Conservation (phyloP, 1,284 basidiomycete species). For the Vanrija pseudolonga region DNA sequence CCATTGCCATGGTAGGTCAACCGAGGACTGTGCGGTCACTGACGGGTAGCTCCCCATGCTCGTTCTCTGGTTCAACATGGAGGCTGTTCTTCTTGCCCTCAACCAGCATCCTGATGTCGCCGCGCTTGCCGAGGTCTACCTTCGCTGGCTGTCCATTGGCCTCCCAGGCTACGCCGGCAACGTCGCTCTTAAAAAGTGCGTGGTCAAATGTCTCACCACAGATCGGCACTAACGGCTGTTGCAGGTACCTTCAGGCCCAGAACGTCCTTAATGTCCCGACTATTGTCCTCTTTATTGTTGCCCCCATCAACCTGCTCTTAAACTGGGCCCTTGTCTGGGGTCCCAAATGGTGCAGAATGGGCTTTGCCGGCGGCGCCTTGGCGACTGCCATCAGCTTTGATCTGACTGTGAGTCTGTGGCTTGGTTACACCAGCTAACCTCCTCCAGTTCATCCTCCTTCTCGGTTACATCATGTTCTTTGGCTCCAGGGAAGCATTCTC, state of each 20-base stretch:
- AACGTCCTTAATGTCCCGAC: conserved; percentile 83
- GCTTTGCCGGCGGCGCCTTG: conserved; percentile 89
- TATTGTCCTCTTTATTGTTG: conserved; percentile 74
- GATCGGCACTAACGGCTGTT: background rate
- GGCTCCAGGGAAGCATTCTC: conserved; percentile 80
- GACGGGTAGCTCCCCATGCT: conserved; percentile 41
- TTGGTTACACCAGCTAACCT: conserved; percentile 36
- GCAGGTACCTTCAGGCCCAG: conserved; percentile 83
- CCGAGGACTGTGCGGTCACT: conserved; percentile 33
- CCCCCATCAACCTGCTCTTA: conserved; percentile 78
- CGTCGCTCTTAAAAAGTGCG: conserved; percentile 35
- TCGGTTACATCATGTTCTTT: conserved; percentile 70
- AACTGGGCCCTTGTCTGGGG: conserved; percentile 89
- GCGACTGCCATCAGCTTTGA: conserved; percentile 87
- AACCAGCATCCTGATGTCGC: conserved; percentile 83
- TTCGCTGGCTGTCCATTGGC: conserved; percentile 72
- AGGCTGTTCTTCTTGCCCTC: conserved; percentile 69
- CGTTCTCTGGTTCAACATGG: conserved; percentile 70
- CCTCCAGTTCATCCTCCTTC: conserved; percentile 51
- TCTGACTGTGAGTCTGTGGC: conserved; percentile 55
- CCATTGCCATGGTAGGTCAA: conserved; percentile 47
- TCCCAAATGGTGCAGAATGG: conserved; percentile 68
- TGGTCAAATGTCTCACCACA: conserved; percentile 12
- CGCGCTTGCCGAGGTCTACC: conserved; percentile 67
- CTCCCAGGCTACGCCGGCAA: conserved; percentile 70